Evolutionary conservation across 768 basidiomycete species (phyloP).

Genomic region (Lactifluus pinguis): DNA sequence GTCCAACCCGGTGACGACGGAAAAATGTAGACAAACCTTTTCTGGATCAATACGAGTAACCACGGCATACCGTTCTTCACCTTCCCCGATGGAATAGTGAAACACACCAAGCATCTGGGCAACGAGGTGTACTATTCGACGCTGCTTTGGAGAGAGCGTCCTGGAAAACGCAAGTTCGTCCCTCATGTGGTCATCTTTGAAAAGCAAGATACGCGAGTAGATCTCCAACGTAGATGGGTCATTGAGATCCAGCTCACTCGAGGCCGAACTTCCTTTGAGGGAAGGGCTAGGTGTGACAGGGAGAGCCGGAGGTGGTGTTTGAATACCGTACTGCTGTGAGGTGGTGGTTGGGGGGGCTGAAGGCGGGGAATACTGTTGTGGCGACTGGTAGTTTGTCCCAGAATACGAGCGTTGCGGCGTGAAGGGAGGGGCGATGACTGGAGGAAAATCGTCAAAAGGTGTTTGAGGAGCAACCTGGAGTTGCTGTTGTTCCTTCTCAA

Average conservation of each 20-base stretch:
- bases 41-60: constrained; percentile 86
- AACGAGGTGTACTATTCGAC: constrained; percentile 89
- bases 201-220: constrained; percentile 90
- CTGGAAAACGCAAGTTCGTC: constrained; percentile 97
- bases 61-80: constrained; percentile 88
- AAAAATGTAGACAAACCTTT: constrained; percentile 42
- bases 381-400: constrained; percentile 48
- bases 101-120: constrained; percentile 95
- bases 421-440: constrained; percentile 44
- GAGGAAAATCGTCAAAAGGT: constrained; percentile 64
- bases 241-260: constrained; percentile 84
- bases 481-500: constrained; percentile 69
- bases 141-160: constrained; percentile 72
- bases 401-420: constrained; percentile 69
- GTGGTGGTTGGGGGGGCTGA: constrained; percentile 32
- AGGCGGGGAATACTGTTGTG: constrained; percentile 62
- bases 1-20: not conserved
- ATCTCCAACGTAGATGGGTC: constrained; percentile 95
- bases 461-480: constrained; percentile 6
- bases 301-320: constrained; percentile 45
- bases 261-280: constrained; percentile 45
- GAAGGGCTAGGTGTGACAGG: constrained; percentile 48
- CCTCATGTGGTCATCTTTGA: constrained; percentile 96
- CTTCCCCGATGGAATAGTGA: constrained; percentile 89
- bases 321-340: constrained; percentile 34